A percentile compares a stretch with the other conserved stretches of the same genome.
Conservation (phyloP, 495 filamentous ascomycete genomes). For the Penicillium verhagenii region DNA sequence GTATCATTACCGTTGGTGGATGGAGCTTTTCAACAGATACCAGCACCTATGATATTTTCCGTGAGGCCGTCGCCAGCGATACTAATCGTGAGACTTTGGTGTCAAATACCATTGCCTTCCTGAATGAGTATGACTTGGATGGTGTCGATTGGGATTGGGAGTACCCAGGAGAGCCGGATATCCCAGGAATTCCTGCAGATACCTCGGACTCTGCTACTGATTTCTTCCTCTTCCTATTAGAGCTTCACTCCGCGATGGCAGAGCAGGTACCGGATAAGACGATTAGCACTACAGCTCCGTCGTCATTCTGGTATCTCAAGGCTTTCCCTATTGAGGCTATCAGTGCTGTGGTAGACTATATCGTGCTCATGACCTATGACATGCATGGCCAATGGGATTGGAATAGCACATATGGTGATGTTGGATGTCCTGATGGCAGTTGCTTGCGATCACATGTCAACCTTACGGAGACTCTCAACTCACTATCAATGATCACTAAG, state of each 20-base stretch:
- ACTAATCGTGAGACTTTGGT: conserved; percentile 22
- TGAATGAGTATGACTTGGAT: conserved; percentile 26
- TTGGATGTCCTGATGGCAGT: too few relatives aligned
- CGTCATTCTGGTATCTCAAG: conserved; percentile 36
- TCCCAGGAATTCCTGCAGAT: conserved; percentile 34
- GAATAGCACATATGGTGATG: not conserved
- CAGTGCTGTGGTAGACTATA: conserved; percentile 20
- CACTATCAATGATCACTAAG: conserved; percentile 45
- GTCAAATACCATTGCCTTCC: conserved; percentile 28
- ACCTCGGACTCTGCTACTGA: conserved; percentile 17
- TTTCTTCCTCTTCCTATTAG: too few relatives aligned
- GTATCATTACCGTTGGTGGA: conserved; percentile 46
- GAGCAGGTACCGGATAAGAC: conserved; percentile 4
- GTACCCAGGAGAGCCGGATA: conserved; percentile 39
- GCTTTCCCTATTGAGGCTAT: conserved; percentile 21
- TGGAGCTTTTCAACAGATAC: conserved; percentile 25
- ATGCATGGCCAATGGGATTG: conserved; percentile 19
- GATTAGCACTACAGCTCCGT: conserved; percentile 20
- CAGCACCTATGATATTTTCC: conserved; percentile 30
- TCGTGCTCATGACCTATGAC: conserved; percentile 40
- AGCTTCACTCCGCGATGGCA: too few relatives aligned
- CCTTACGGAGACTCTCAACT: conserved; percentile 36
- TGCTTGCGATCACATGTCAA: too few relatives aligned
- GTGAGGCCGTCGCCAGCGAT: conserved; percentile 24
- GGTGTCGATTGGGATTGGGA: conserved; percentile 26